Conservation (phyloP, 352 stramenopile species). For the Globisporangium cylindrosporum region DNA sequence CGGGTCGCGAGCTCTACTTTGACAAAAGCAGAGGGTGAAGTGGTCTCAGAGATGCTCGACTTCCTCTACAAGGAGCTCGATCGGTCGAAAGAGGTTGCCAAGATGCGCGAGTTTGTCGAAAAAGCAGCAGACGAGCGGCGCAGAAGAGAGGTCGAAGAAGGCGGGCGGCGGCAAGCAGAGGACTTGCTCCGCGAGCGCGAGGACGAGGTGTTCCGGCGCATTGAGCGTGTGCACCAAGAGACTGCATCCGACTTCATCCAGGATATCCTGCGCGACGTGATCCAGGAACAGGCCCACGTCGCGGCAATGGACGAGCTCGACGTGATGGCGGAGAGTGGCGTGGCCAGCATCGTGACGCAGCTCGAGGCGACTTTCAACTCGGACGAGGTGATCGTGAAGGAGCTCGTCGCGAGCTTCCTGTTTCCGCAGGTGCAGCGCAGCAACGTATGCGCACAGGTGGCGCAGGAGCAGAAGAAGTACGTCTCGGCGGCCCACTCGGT, state of each 20-base stretch:
- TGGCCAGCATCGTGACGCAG: conserved; percentile 48
- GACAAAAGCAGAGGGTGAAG: conserved; percentile 81
- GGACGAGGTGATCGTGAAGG: conserved; percentile 66
- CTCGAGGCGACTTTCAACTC: conserved; percentile 47
- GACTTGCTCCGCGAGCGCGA: conserved; percentile 77
- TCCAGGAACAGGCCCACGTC: conserved; percentile 43
- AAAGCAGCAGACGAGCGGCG: conserved; percentile 65
- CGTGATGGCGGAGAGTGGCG: conserved; percentile 25
- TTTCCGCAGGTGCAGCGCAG: conserved; percentile 74
- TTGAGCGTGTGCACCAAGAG: conserved; percentile 79
- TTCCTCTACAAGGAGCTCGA: conserved; percentile 89
- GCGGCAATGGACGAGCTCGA: conserved; percentile 54
- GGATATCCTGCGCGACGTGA: conserved; percentile 59
- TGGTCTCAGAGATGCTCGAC: conserved; percentile 86
- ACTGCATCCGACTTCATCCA: conserved; percentile 70
- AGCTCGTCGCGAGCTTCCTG: conserved; percentile 80
- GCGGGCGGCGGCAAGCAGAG: conserved; percentile 82
- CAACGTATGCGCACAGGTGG: conserved; percentile 48
- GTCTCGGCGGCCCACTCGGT: conserved; percentile 56
- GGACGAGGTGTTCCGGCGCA: conserved; percentile 75
- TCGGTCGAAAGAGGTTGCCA: conserved; percentile 71
- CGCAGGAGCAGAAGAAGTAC: conserved; percentile 64
- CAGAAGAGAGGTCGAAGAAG: conserved; percentile 82
- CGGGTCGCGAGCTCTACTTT: conserved; percentile 45
- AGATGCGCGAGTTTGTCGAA: conserved; percentile 70